These are phyloP conservation scores for Lathyrus oleraceus DNA, from an alignment of 306 rosid genomes.

Conservation along the genomic window DNA sequence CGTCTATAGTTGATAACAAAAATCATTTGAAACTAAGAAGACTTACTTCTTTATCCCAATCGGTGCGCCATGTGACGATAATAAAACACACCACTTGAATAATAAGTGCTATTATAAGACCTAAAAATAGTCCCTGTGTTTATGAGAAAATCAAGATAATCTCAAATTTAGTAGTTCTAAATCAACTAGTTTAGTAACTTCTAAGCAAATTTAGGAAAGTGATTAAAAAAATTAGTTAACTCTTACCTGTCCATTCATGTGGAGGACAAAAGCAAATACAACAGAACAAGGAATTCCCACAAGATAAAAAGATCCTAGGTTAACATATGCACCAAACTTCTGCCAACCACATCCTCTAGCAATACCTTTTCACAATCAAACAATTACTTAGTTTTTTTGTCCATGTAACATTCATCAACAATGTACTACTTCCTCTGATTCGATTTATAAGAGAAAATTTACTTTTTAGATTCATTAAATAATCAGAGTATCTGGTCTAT, in stretches of 20 bases:
- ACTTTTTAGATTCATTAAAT: no score
- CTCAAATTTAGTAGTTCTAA: background rate
- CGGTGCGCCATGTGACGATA: conserved; percentile 33
- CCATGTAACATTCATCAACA: background rate
- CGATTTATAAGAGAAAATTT: no score
- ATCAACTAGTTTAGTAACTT: background rate
- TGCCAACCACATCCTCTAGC: conserved; percentile 53
- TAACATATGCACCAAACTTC: conserved; percentile 44
- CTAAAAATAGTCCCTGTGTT: conserved; percentile 48
- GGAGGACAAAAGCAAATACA: conserved; percentile 38
- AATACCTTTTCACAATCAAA: conserved; percentile 29
- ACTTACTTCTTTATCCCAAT: conserved; percentile 54
- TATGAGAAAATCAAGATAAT: background rate
- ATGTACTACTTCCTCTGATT: no score
- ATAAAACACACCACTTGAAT: conserved; percentile 43
- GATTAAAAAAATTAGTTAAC: background rate
- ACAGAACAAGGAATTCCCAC: conserved; percentile 33
- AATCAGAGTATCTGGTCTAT: no score
- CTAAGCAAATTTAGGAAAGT: background rate
- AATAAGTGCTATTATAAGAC: conserved; percentile 38
- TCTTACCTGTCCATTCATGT: conserved; percentile 39
- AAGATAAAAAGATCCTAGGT: conserved; percentile 41
- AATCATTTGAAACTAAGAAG: background rate
- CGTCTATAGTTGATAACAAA: background rate
- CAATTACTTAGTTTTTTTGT: background rate